Evolutionary conservation across 345 rosid genomes (phyloP).

Genomic region (Salix koriyanagi): DNA sequence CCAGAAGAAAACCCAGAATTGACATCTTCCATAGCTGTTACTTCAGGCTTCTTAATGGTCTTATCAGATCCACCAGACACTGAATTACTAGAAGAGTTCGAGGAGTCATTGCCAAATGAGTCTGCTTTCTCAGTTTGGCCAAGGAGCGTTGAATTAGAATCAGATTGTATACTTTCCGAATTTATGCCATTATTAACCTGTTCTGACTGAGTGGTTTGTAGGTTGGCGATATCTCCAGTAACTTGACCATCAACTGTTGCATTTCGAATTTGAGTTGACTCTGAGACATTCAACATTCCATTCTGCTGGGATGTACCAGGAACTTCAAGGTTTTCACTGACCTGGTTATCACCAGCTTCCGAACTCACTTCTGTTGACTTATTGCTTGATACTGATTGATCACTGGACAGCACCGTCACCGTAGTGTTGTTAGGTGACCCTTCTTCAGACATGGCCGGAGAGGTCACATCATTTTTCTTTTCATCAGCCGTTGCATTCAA

Average conservation of each 20-base stretch:
- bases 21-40: conserved; percentile 27
- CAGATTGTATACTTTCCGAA: conserved; percentile 20
- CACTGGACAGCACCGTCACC: not conserved
- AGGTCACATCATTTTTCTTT: conserved; percentile 23
- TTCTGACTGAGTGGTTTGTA: conserved; percentile 21
- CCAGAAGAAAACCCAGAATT: conserved; percentile 32
- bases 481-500: conserved; percentile 26
- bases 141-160: conserved; percentile 23
- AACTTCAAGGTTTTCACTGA: conserved; percentile 22
- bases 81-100: conserved; percentile 26
- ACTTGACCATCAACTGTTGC: conserved; percentile 23
- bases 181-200: conserved; percentile 11
- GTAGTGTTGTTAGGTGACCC: conserved; percentile 11
- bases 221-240: conserved; percentile 24
- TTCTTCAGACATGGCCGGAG: conserved; percentile 16
- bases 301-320: conserved; percentile 28
- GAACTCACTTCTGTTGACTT: conserved; percentile 23
- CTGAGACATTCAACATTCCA: conserved; percentile 22
- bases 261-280: conserved; percentile 22
- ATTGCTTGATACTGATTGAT: conserved; percentile 17
- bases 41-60: conserved; percentile 25
- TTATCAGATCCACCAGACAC: conserved; percentile 22
- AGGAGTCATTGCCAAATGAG: conserved; percentile 21
- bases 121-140: conserved; percentile 24
- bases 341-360: conserved; percentile 27